Percentiles rank a stretch among this genome's conserved stretches.
Evolutionary conservation across 768 basidiomycete species (phyloP).

Genomic region (Boletellus ananiceps): DNA sequence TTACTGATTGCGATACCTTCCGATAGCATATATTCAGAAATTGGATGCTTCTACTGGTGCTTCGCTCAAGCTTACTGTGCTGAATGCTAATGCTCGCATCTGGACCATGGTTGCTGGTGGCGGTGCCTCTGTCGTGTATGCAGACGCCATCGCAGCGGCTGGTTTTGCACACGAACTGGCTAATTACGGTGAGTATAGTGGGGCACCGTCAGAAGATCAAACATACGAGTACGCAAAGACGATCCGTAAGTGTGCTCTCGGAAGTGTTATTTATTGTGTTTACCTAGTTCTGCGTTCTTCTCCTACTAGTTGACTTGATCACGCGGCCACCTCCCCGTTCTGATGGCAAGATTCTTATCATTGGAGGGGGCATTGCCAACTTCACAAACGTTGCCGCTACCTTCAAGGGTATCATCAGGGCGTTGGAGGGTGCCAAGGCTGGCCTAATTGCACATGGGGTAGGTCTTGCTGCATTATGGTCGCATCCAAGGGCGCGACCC

Average conservation of each 20-base stretch:
- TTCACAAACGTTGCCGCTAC: slow-evolving; percentile 99
- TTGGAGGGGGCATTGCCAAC: slow-evolving; percentile 99
- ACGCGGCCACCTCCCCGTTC: slow-evolving; percentile 80
- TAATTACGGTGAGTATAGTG: slow-evolving; percentile 99
- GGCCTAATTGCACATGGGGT: slow-evolving; percentile 57
- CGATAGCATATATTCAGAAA: slow-evolving; percentile 90
- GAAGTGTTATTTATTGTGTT: background rate
- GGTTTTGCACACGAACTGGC: slow-evolving; percentile 97
- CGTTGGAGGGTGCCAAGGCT: slow-evolving; percentile 88
- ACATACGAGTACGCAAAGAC: slow-evolving; percentile 99
- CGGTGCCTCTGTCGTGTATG: slow-evolving; percentile 69
- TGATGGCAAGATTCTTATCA: slow-evolving; percentile 97
- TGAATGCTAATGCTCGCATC: slow-evolving; percentile 91
- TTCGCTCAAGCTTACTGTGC: slow-evolving; percentile 94
- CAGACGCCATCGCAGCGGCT: slow-evolving; percentile 82
- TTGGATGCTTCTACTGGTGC: slow-evolving; percentile 96
- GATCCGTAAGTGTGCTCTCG: slow-evolving; percentile 57
- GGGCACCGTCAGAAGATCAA: slow-evolving; percentile 96
- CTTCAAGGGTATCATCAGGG: slow-evolving; percentile 99
- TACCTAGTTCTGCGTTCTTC: background rate
- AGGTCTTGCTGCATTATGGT: background rate
- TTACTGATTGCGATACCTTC: background rate
- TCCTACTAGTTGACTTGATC: slow-evolving; percentile 79
- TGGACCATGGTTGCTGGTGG: slow-evolving; percentile 99
- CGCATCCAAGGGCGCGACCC: background rate